Evolutionary conservation across 495 filamentous ascomycete species (phyloP), one percentile per base, ranked within the genome.

Genomic region (Neurospora sp.): DNA sequence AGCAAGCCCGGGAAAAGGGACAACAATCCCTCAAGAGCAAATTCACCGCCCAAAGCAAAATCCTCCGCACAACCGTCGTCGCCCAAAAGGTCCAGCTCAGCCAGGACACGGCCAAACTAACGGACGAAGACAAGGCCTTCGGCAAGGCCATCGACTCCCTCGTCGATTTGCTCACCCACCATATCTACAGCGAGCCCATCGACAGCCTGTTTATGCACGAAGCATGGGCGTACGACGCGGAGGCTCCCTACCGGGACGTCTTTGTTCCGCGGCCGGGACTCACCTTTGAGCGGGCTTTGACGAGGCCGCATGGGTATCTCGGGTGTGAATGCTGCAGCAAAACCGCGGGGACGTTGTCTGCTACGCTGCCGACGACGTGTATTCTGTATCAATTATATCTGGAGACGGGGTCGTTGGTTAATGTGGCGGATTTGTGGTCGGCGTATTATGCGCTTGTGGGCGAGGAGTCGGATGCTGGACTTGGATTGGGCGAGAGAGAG

Each of bases 321-420:
- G 88, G 88, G 20, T 97, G 92, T 79, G 82, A 84, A 3, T 94
- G 92, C 83, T 89, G 91, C 81, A 76, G 83, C 75, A 74, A 81
- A 70, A 75, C 77, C 20, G 79, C 14, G 6, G 81, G 85, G 79
- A 80, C 80, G 4, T 72, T 91, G 7, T 88, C 87, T 7, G 76
- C 89, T 9, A 92, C 89, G 9, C 88, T 95, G 76, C 94, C 96
- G 14, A 83, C 92, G 16, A 91, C 91, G 18, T 88, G 94, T 2
- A 91, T 97, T 20, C 77, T 98, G 73, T 99, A 97, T 82, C 93
- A 96, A 73, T 83, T 98, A 38, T 98, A 97, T 80, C 87, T 94
- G 20, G 95, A 98, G 82, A 92, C 94, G 1, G 95, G 95, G 5
- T 87, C 90, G 7, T 81, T 97, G 69, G 90, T 99, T 77, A 99